Base-by-base conservation (phyloP, 1,284 basidiomycete genomes). In the Cerioporus squamosus region DNA sequence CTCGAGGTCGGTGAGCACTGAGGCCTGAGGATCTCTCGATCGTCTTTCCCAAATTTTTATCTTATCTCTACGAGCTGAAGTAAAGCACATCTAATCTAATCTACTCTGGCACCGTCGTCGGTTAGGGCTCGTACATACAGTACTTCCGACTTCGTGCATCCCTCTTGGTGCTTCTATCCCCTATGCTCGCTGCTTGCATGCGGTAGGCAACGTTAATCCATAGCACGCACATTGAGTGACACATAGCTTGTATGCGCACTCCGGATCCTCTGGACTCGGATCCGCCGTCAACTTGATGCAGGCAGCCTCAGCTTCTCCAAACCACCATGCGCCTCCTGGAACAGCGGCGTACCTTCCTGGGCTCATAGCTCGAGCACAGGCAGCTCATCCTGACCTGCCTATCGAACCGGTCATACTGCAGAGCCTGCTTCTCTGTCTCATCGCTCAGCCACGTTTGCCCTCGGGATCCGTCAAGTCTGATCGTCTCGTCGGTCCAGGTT, bases 381-480 rank as follows among this genome's bases (percentile, higher is more conserved):
- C 75, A 9, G 70, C 74, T 9, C 74, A 74, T 20, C 77, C 81
- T 6, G 43, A 73, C 20, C 61, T 87, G 2, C 85, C 87, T 7
- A 57, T 89, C 3, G 88, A 91, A 56, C 78, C 82, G 12, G 79
- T 84, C 48, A 78, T 91, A 43, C 70, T 91, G 6, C 87, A 88
- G 64, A 83, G 87, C 24, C 72, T 91, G 20, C 78, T 91, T 17
- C 79, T 89, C 3, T 87, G 82, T 66, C 75, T 91, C 47, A 73
- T 88, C 42, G 78, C 87, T 18, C 64, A 60, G 49, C 40, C 59
- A 43, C 53, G 55, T 24, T 33, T 56, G 2, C 51, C 60, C 14
- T 23, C 46, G 12, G 55, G 56, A 10, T 53, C 45, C 44, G 58
- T 36, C 57, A 60, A 60, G 49, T 45, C 51, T 2, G 61, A 56